A percentile compares a stretch with the other conserved stretches of the same genome.
Evolutionary conservation across 208 protist species (phyloP).

Genomic region (Acanthamoeba culbertsoni): DNA sequence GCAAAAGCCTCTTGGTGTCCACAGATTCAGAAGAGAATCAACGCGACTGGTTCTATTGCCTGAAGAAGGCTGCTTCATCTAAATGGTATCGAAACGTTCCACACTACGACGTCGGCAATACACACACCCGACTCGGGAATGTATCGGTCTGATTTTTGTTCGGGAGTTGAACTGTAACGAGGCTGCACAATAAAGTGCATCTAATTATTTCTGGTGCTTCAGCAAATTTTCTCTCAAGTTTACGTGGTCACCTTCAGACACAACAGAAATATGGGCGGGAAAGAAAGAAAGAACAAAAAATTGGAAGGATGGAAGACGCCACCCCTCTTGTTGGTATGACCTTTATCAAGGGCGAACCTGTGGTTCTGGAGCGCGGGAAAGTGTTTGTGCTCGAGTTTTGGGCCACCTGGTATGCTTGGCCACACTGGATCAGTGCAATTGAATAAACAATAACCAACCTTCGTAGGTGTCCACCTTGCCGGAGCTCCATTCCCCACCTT

Average conservation of each 20-base stretch:
- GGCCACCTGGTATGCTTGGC: constrained; percentile 22
- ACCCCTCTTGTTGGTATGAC: not conserved
- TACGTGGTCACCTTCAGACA: too few species aligned
- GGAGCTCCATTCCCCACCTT: not conserved
- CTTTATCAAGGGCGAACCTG: constrained; percentile 4
- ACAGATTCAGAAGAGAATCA: not conserved
- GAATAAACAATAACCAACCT: not conserved
- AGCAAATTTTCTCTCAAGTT: too few species aligned
- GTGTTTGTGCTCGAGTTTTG: constrained; percentile 48
- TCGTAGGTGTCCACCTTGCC: constrained; percentile 12
- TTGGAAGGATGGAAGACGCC: not conserved
- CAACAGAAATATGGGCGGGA: too few species aligned
- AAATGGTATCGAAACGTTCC: not conserved
- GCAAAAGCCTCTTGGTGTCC: not conserved
- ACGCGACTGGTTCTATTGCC: not conserved
- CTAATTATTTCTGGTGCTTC: too few species aligned
- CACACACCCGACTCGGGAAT: too few species aligned
- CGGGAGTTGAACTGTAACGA: too few species aligned
- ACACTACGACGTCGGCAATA: too few species aligned
- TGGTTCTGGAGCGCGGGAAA: not conserved
- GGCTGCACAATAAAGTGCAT: too few species aligned
- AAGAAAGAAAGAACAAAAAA: not conserved
- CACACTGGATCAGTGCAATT: not conserved
- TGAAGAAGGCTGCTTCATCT: not conserved
- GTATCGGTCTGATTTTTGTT: too few species aligned